Evolutionary conservation across 305 asterid species (phyloP), one percentile per base, ranked within the genome.

Genomic region (Fraxinus sp.): DNA sequence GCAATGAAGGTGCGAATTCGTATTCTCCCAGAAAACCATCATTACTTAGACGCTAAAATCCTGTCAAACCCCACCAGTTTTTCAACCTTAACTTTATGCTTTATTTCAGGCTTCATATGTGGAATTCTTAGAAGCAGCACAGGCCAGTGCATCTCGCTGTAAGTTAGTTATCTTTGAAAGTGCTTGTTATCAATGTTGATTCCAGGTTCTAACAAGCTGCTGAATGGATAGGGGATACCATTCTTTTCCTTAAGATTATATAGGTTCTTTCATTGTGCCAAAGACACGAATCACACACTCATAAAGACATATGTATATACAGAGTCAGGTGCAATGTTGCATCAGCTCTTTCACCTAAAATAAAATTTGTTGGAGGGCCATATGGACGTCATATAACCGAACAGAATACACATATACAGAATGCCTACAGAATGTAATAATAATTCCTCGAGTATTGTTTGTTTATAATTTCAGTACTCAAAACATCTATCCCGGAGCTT

Each of bases 111-210:
- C 90, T 78, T 92, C 97, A 81, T 92, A 90, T 88, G 87, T 88
- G 52, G 93, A 91, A 81, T 92, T 93, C 86, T 86, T 90, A 72
- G 87, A 86, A 77, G 98, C 91, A 88, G 91, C 88, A 76, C 97
- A 94, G 85, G 87, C 92, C 78, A 79, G 88, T 83, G 88, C 95
- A 82, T 85, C 97, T 88, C 95, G 94, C 24, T 30, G 98, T 94
- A 90, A 91, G 98, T 88, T 7, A 37, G 44, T 37, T 87, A 68
- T 28, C 57, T 74, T 78, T 73, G 26, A 49, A 3, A 46, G 35
- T 5, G 30, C 62, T 2, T 8, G 46, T 44, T 44, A 44, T 44
- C 5, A 11, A 44, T 44, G 55, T 44, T 44, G 55, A 39, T 39
- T 8, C 13, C 3, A 8, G 46, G 46, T 39, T 8, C 3, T 39